Percentiles rank a stretch among this genome's conserved stretches.
These are phyloP conservation scores for Stropharia rugosoannulata DNA, from an alignment of 768 basidiomycete genomes.

Conservation along the genomic window DNA sequence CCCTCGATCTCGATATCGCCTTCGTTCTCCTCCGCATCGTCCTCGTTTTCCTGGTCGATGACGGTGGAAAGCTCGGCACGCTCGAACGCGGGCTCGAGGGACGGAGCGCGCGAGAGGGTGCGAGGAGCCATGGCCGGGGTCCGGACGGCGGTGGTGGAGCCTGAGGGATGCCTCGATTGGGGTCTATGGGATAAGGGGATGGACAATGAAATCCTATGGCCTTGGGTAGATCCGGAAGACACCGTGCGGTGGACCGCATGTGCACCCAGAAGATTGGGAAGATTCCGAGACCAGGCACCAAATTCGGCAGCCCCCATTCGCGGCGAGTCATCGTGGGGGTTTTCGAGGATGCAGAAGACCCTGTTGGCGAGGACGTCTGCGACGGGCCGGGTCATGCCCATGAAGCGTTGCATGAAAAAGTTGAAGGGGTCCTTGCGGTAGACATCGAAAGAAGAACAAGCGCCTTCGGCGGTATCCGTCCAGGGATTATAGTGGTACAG, in stretches of 20 bases:
- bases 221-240: constrained; percentile 61
- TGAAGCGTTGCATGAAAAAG: constrained; percentile 89
- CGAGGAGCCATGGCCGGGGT: constrained; percentile 55
- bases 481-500: constrained; percentile 98
- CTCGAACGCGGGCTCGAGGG: constrained; percentile 52
- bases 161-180: constrained; percentile 61
- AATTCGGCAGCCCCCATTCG: constrained; percentile 83
- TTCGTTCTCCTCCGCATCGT: constrained; percentile 42
- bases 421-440: constrained; percentile 77
- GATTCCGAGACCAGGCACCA: constrained; percentile 79
- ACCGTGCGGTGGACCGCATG: constrained; percentile 57
- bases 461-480: constrained; percentile 88
- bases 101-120: constrained; percentile 63
- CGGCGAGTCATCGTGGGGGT: constrained; percentile 59
- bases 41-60: constrained; percentile 51
- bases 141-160: constrained; percentile 41
- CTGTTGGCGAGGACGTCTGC: constrained; percentile 83
- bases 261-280: constrained; percentile 70
- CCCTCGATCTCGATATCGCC: constrained; percentile 32
- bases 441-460: constrained; percentile 77
- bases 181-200: constrained; percentile 72
- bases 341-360: constrained; percentile 80
- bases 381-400: constrained; percentile 84
- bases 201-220: constrained; percentile 60
- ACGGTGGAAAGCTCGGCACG: constrained; percentile 51